Conservation (phyloP, 495 filamentous ascomycete species). For the Rusavskia elegans region DNA sequence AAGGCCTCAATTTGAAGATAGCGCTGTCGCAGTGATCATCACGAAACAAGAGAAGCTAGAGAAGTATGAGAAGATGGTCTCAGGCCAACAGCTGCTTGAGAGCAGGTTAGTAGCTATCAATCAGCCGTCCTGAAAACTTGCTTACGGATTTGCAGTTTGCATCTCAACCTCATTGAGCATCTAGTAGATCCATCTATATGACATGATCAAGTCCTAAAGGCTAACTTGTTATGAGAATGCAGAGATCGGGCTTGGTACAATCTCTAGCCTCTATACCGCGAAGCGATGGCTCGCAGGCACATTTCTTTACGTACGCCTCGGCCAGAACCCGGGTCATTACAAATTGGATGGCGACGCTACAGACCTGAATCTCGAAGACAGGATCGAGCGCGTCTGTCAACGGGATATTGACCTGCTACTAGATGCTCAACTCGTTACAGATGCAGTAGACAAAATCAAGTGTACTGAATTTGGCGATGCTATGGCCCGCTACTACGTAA, state of each 20-base stretch:
- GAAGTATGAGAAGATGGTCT: constrained; percentile 70
- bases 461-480: constrained; percentile 70
- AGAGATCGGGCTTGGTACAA: constrained; percentile 74
- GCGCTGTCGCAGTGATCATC: constrained; percentile 73
- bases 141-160: constrained; percentile 33
- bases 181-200: constrained; percentile 22
- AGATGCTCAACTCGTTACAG: constrained; percentile 40
- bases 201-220: not conserved
- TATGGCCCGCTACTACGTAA: constrained; percentile 87
- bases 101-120: constrained; percentile 35
- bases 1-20: constrained; percentile 74
- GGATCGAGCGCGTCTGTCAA: constrained; percentile 65
- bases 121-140: not conserved
- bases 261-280: constrained; percentile 53
- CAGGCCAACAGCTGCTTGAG: constrained; percentile 70
- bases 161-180: constrained; percentile 80
- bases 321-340: constrained; percentile 67
- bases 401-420: constrained; percentile 59
- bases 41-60: constrained; percentile 50
- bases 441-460: constrained; percentile 27
- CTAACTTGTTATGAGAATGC: constrained; percentile 41
- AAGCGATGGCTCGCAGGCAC: constrained; percentile 74
- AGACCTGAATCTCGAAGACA: constrained; percentile 42
- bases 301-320: constrained; percentile 72
- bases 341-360: constrained; percentile 45